These are phyloP conservation scores for Saccharomycopsis amapae DNA, from an alignment of 805 yeast species.

Conservation along the genomic window DNA sequence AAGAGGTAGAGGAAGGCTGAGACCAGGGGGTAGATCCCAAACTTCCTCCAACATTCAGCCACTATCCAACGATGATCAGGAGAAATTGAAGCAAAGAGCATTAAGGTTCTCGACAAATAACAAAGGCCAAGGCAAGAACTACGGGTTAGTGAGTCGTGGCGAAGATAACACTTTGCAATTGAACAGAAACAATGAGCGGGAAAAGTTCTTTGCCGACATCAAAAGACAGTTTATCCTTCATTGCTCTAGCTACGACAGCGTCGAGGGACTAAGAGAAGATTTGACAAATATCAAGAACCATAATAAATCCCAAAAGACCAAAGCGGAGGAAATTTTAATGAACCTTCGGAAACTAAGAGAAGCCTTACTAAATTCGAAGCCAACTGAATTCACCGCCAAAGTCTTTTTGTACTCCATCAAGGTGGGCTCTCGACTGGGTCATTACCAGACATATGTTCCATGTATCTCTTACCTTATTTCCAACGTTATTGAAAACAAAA, in stretches of 20 bases:
- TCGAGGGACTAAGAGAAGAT: not conserved
- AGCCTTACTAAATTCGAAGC: constrained; percentile 36
- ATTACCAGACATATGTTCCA: constrained; percentile 53
- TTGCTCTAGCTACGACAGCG: constrained; percentile 5
- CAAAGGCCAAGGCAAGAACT: not conserved
- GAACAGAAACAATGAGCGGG: constrained; percentile 17
- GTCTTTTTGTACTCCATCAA: constrained; percentile 47
- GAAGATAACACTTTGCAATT: constrained; percentile 12
- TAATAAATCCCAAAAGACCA: constrained; percentile 5
- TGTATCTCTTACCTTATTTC: constrained; percentile 33
- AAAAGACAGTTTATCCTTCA: constrained; percentile 12
- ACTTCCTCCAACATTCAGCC: too few relatives aligned
- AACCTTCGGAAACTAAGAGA: constrained; percentile 49
- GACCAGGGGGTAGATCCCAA: too few relatives aligned
- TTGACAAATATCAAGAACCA: not conserved
- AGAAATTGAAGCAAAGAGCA: not conserved
- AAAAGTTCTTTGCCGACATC: constrained; percentile 10
- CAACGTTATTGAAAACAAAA: constrained; percentile 25
- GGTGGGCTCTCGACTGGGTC: constrained; percentile 40
- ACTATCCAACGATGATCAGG: not conserved
- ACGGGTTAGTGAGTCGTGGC: constrained; percentile 19
- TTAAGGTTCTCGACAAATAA: not conserved
- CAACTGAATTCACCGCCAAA: constrained; percentile 36
- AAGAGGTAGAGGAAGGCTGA: too few relatives aligned
- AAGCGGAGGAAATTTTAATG: constrained; percentile 31